phyloP scores from a whole-genome alignment of 805 yeast species.

The Candida dendrica region DNA sequence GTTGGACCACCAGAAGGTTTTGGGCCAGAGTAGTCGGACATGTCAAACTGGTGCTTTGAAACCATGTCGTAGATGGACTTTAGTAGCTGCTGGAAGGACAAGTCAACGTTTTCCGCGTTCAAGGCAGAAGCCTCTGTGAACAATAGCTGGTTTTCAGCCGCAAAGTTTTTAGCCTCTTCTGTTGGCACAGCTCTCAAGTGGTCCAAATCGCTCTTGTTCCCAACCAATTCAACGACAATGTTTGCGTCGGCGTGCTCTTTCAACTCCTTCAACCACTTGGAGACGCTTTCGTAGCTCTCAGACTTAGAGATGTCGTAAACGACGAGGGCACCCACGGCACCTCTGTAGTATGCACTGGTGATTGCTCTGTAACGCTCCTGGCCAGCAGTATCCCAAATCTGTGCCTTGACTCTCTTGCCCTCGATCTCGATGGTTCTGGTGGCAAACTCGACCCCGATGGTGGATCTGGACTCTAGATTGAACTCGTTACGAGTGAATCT shows the following conservation, averaged over 20 bases:
- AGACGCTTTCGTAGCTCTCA: conserved; percentile 76
- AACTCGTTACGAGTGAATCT: conserved; percentile 95
- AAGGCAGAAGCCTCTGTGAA: conserved; percentile 96
- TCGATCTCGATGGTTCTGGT: conserved; percentile 88
- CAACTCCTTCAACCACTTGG: conserved; percentile 86
- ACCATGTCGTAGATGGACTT: conserved; percentile 93
- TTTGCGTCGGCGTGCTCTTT: conserved; percentile 90
- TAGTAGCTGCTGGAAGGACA: conserved; percentile 87
- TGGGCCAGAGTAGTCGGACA: conserved; percentile 60
- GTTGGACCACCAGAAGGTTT: conserved; percentile 84
- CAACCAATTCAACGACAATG: conserved; percentile 89
- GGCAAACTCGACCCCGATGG: conserved; percentile 98
- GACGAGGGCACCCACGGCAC: conserved; percentile 95
- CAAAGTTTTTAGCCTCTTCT: conserved; percentile 93
- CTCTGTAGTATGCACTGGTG: conserved; percentile 94
- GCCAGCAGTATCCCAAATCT: conserved; percentile 99
- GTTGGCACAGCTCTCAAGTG: conserved; percentile 96
- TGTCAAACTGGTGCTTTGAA: conserved; percentile 84
- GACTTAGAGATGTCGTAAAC: conserved; percentile 93
- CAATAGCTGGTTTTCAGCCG: conserved; percentile 82
- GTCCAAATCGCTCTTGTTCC: conserved; percentile 84
- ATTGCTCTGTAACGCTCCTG: conserved; percentile 98
- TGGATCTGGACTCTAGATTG: conserved; percentile 86
- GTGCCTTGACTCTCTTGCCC: conserved; percentile 79
- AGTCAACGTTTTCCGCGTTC: conserved; percentile 89